Base-by-base conservation (phyloP, 352 stramenopile species). In the Pythium aquatile region DNA sequence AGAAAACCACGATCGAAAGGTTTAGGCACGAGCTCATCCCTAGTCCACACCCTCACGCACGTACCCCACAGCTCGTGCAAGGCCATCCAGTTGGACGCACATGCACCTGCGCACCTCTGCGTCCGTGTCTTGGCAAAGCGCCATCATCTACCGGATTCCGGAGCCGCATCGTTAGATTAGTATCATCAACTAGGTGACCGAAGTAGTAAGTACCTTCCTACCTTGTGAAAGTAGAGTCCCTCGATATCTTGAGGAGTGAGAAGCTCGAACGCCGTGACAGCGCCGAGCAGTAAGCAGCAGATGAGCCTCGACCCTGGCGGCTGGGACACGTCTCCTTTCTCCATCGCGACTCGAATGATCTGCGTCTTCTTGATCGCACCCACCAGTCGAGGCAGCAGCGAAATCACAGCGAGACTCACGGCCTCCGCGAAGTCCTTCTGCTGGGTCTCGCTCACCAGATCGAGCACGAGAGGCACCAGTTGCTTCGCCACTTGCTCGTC, bases 271-370 rank as follows among this genome's bases (percentile, higher is more conserved):
- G 85, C 81, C 7, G 84, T 94, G 30, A 94, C 69, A 10, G 83
- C 82, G 13, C 85, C 85, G 1, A 94, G 68, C 8, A 94, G 61
- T 5, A 90, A 72, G 33, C 81, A 94, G 55, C 85, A 94, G 10
- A 94, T 87, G 24, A 94, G 71, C 20, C 85, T 73, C n/a, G 85
- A 91, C 0, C 83, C 85, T 11, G 83, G 81, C 17, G 81, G 74
- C 58, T 94, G 83, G 16, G 85, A 91, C 1, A 94, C 85, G 57
- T 94, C 85, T 10, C 85, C 85, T 49, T 93, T 94, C 40, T 93
- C 83, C 20, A 94, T 91, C 7, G 83, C 85, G 2, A 94, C 81
- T 37, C 85, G 80, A 63, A 94, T 85, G 70, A 94, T 86, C 78
- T 93, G 83, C 2, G 85, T 93, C 58, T 94, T 94, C 63, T 93